Base-by-base conservation (phyloP, 805 yeast genomes). In the fission yeast (Schizosaccharomyces pombe) region DNA sequence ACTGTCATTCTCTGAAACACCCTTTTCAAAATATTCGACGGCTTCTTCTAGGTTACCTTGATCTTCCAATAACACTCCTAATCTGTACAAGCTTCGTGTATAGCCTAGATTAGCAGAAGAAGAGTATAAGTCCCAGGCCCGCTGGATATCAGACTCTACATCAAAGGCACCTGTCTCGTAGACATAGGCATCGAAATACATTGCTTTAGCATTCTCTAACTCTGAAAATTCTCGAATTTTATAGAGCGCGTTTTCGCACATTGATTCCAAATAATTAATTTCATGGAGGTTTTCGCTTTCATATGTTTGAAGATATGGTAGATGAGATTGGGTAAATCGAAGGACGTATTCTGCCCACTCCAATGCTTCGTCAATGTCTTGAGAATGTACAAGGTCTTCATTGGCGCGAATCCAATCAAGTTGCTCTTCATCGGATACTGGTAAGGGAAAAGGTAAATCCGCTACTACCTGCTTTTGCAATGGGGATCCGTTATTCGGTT, bases 41-140 rank as follows among this genome's bases (percentile, higher is more conserved):
- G 70, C 69, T 26, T 60, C 58, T 16, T 47, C 55, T n/a, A 54
- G 47, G 43, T 66, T 64, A 39, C 65, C 66, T 16, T 62, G 59
- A 3, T 59, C 55, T 54, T 68, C 71, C 31, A 64, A 64, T 14
- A 61, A 60, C 9, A 62, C 57, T 2, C 67, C 72, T 29, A 69
- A 57, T 3, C 70, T 60, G 56, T 67, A 70, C 58, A 64, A 63
- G 1, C 70, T 68, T 14, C 72, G 60, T 33, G 62, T 55, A 47
- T 59, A 61, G 31, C 67, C 66, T 31, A 55, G 56, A 31, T 62
- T 60, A 14, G 67, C 64, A 1, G 72, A 66, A n/a, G 51, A 55
- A 19, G 63, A 57, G 55, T 61, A 66, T 52, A 57, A 56, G 3
- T 61, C 62, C 26, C 57, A 55, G 2, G 69, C 65, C 43, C 47